Evolutionary conservation across 2,329 filamentous ascomycete genomes (phyloP).

Genomic region (Claviceps sp.): DNA sequence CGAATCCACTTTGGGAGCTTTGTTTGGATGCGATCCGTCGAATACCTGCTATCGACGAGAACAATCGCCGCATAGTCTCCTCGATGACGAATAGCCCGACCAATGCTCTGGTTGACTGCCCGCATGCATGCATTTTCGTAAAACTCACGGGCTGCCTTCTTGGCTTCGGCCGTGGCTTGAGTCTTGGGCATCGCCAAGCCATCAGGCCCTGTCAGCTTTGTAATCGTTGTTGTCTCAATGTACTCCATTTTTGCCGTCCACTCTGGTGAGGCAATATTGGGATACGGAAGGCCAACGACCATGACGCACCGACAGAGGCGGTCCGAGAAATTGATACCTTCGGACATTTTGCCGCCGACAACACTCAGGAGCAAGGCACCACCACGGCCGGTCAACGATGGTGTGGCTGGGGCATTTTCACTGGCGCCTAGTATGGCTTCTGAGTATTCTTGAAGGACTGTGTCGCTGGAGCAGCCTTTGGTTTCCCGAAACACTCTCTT

Average conservation of each 20-base stretch:
- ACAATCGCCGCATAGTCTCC: constrained; percentile 86
- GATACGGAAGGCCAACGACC: constrained; percentile 86
- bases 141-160: constrained; percentile 57
- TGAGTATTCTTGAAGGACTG: constrained; percentile 61
- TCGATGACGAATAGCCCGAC: constrained; percentile 76
- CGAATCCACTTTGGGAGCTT: constrained; percentile 89
- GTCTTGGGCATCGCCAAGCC: constrained; percentile 9
- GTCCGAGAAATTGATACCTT: constrained; percentile 97
- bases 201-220: constrained; percentile 18
- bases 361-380: constrained; percentile 81
- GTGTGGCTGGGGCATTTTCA: neutral
- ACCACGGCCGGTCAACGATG: constrained; percentile 11
- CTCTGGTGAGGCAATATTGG: constrained; percentile 76
- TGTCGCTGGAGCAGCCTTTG: constrained; percentile 46
- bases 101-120: constrained; percentile 93
- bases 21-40: constrained; percentile 52
- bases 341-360: constrained; percentile 86
- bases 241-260: constrained; percentile 90
- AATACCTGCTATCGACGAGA: constrained; percentile 70
- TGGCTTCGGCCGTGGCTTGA: constrained; percentile 22
- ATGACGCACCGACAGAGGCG: constrained; percentile 76
- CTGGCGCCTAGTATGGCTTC: constrained; percentile 43
- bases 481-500: constrained; percentile 52
- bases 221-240: constrained; percentile 49
- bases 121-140: constrained; percentile 96